Conservation (phyloP, 495 filamentous ascomycete species). For the Durotheca rogersii region DNA sequence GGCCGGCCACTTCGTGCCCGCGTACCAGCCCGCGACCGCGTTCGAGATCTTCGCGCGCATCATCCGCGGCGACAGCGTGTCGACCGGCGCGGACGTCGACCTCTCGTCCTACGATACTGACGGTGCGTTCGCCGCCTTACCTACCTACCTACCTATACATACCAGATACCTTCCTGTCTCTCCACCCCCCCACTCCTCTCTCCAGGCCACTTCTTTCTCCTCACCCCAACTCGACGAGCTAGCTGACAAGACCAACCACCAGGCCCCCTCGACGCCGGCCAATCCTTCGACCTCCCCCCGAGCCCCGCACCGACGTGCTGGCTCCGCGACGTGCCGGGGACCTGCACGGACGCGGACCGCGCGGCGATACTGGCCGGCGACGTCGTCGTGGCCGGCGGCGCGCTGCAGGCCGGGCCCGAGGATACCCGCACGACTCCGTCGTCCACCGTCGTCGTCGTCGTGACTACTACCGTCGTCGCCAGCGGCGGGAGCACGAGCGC, state of each 20-base stretch:
- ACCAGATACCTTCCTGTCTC: background rate
- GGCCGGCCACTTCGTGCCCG: slow-evolving; percentile 63
- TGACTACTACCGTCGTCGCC: background rate
- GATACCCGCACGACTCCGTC: slow-evolving; percentile 33
- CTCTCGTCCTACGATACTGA: slow-evolving; percentile 53
- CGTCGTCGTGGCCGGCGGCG: slow-evolving; percentile 51
- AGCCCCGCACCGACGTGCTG: slow-evolving; percentile 56
- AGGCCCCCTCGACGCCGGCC: slow-evolving; percentile 52
- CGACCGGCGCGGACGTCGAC: slow-evolving; percentile 56
- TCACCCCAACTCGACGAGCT: slow-evolving; percentile 55
- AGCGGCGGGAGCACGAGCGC: no score
- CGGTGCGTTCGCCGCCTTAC: background rate
- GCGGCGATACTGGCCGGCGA: slow-evolving; percentile 45
- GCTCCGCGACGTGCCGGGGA: slow-evolving; percentile 49
- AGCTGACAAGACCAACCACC: no score
- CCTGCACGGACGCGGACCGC: slow-evolving; percentile 53
- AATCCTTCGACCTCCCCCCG: slow-evolving; percentile 44
- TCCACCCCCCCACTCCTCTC: background rate
- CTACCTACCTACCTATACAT: background rate
- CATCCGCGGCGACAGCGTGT: slow-evolving; percentile 59
- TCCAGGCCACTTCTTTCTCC: slow-evolving; percentile 47
- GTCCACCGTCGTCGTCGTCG: background rate
- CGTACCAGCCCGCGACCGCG: slow-evolving; percentile 62
- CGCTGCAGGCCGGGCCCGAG: slow-evolving; percentile 52
- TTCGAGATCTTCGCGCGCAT: slow-evolving; percentile 67